phyloP scores from a whole-genome alignment of 176 grass and related monocot genomes.

The Oryza longistaminata region DNA sequence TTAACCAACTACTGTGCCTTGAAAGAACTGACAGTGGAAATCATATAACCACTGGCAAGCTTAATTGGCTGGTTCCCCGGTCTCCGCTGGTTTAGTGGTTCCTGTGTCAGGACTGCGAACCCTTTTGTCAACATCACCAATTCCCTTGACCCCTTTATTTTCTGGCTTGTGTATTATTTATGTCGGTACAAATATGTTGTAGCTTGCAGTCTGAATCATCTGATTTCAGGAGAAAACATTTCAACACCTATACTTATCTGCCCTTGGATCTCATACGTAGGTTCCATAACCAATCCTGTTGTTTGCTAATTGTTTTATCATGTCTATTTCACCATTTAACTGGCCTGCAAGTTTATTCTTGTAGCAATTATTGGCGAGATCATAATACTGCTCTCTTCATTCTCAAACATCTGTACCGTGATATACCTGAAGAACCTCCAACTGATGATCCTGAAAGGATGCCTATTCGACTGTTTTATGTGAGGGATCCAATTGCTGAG shows the following conservation, averaged over 20 bases:
- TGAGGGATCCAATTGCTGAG: slow-evolving; percentile 71
- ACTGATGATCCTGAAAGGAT: slow-evolving; percentile 38
- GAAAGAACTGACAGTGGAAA: neutral
- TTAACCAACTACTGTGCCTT: neutral
- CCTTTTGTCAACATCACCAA: neutral
- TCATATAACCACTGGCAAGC: neutral
- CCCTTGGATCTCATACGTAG: slow-evolving; percentile 92
- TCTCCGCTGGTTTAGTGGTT: neutral
- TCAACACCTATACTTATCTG: slow-evolving; percentile 86
- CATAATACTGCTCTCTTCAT: slow-evolving; percentile 96
- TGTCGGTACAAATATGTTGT: neutral
- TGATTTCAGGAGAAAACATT: slow-evolving; percentile 90
- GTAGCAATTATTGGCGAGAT: slow-evolving; percentile 97
- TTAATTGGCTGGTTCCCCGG: neutral
- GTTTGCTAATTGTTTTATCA: slow-evolving; percentile 5
- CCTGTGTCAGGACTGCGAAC: neutral
- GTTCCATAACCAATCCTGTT: slow-evolving; percentile 36
- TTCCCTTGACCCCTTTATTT: neutral
- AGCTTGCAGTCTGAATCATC: slow-evolving; percentile 16
- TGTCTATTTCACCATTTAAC: slow-evolving; percentile 22
- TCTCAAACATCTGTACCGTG: slow-evolving; percentile 84
- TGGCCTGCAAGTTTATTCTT: slow-evolving; percentile 8
- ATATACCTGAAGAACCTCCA: slow-evolving; percentile 84
- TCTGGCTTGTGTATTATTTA: slow-evolving; percentile 8
- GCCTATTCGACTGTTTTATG: slow-evolving; percentile 70